Evolutionary conservation across 2,329 filamentous ascomycete species (phyloP).

Genomic region (Emergomyces africanus): DNA sequence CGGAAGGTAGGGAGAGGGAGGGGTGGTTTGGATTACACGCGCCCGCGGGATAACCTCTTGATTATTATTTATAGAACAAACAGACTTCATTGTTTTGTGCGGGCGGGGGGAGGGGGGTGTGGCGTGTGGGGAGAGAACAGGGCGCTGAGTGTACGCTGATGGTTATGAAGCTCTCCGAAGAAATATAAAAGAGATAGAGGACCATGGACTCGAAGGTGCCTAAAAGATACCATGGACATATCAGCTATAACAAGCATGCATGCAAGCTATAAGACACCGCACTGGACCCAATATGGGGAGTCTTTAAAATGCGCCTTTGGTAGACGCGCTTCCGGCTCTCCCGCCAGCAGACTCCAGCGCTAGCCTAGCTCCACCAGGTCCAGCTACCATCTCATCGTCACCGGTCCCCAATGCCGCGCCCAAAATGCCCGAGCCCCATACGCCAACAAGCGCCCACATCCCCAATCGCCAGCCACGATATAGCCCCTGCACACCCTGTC

Average conservation of each 20-base stretch:
- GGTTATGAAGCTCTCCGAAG: background rate
- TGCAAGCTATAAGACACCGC: no score
- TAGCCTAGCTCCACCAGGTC: slow-evolving; percentile 11
- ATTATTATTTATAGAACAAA: background rate
- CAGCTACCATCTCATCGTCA: slow-evolving; percentile 21
- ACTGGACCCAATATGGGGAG: background rate
- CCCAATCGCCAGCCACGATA: slow-evolving; percentile 47
- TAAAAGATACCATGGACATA: background rate
- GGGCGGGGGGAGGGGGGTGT: background rate
- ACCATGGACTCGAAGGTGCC: background rate
- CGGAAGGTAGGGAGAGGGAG: no score
- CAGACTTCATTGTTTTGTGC: background rate
- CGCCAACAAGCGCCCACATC: slow-evolving; percentile 42
- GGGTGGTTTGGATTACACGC: background rate
- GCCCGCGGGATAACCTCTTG: background rate
- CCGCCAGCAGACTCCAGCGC: slow-evolving; percentile 5
- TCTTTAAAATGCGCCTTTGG: background rate
- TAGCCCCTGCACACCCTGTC: slow-evolving; percentile 42
- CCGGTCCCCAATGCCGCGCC: slow-evolving; percentile 24
- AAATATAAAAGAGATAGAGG: background rate
- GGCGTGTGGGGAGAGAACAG: no score
- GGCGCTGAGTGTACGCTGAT: background rate
- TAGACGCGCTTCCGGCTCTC: background rate
- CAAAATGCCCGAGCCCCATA: slow-evolving; percentile 39
- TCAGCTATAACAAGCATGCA: background rate